phyloP scores from a whole-genome alignment of 2,329 filamentous ascomycete species.

The Aspergillus sp. region DNA sequence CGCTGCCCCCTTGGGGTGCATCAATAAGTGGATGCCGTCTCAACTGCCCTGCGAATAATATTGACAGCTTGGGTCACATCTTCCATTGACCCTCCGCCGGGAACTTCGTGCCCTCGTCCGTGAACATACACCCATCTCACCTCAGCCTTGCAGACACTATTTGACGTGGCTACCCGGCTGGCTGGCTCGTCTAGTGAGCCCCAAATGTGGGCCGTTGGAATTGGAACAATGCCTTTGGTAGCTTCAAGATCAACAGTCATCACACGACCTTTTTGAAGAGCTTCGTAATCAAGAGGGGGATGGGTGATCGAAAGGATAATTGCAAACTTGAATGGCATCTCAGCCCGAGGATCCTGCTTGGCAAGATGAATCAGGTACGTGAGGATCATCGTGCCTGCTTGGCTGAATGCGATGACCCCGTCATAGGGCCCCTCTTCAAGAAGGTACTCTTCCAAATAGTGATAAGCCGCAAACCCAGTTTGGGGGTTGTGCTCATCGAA shows the following conservation, averaged over 20 bases:
- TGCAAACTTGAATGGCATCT: conserved; percentile 27
- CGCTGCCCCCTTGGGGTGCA: neutral
- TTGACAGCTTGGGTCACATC: conserved; percentile 13
- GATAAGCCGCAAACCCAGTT: conserved; percentile 5
- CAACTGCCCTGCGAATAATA: conserved; percentile 13
- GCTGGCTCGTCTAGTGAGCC: conserved; percentile 9
- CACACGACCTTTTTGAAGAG: neutral
- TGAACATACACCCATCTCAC: conserved; percentile 17
- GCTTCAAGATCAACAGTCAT: neutral
- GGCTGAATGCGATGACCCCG: conserved; percentile 30
- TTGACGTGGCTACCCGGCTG: conserved; percentile 3
- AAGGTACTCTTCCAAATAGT: conserved; percentile 19
- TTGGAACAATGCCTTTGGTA: conserved; percentile 1
- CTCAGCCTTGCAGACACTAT: conserved; percentile 11
- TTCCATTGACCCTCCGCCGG: conserved; percentile 2
- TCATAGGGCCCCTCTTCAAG: conserved; percentile 31
- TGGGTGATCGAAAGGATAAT: conserved; percentile 23
- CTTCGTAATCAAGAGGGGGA: conserved; percentile 10
- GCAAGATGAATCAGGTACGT: conserved; percentile 9
- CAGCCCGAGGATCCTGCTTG: neutral
- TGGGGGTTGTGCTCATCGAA: conserved; percentile 1
- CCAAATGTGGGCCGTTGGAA: conserved; percentile 23
- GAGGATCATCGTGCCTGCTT: conserved; percentile 26
- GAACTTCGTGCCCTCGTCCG: conserved; percentile 17
- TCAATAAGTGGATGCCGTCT: neutral